Conservation (phyloP, 495 filamentous ascomycete genomes). For the Penicillium coffeae region DNA sequence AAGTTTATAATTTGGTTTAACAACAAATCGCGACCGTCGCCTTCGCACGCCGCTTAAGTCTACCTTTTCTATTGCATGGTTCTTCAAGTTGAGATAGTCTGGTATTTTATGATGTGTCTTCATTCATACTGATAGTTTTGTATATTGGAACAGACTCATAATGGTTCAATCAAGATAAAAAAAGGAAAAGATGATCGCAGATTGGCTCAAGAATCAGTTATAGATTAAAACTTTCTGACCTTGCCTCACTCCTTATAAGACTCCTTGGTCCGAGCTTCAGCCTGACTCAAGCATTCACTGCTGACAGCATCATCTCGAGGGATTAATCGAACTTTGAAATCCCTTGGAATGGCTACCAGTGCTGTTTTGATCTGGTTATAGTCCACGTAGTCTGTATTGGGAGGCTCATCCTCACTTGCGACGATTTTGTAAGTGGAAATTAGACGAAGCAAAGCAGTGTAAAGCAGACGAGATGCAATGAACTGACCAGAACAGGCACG, state of each 20-base stretch:
- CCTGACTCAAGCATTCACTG: slow-evolving; percentile 31
- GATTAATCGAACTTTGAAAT: slow-evolving; percentile 51
- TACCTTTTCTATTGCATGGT: too few relatives aligned
- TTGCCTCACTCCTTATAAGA: slow-evolving; percentile 42
- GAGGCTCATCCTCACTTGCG: slow-evolving; percentile 43
- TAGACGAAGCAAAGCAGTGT: slow-evolving; percentile 46
- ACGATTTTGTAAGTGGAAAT: slow-evolving; percentile 49
- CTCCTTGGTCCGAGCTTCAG: slow-evolving; percentile 36
- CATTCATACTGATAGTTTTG: too few relatives aligned
- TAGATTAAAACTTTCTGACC: too few relatives aligned
- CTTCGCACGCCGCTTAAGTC: too few relatives aligned
- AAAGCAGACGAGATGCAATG: slow-evolving; percentile 49
- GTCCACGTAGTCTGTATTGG: slow-evolving; percentile 55
- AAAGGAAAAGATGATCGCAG: too few relatives aligned
- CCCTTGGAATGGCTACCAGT: slow-evolving; percentile 50
- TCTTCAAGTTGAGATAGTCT: too few relatives aligned
- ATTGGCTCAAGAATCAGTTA: too few relatives aligned
- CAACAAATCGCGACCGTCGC: too few relatives aligned
- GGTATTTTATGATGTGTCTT: too few relatives aligned
- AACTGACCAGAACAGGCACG: slow-evolving; percentile 50
- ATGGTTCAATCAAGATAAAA: too few relatives aligned
- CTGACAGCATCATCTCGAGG: slow-evolving; percentile 35
- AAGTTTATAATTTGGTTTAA: too few relatives aligned
- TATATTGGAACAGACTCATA: too few relatives aligned
- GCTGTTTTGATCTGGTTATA: slow-evolving; percentile 55